These are phyloP conservation scores for Linderniella brevidens DNA, from an alignment of 257 asterid genomes.

Conservation along the genomic window DNA sequence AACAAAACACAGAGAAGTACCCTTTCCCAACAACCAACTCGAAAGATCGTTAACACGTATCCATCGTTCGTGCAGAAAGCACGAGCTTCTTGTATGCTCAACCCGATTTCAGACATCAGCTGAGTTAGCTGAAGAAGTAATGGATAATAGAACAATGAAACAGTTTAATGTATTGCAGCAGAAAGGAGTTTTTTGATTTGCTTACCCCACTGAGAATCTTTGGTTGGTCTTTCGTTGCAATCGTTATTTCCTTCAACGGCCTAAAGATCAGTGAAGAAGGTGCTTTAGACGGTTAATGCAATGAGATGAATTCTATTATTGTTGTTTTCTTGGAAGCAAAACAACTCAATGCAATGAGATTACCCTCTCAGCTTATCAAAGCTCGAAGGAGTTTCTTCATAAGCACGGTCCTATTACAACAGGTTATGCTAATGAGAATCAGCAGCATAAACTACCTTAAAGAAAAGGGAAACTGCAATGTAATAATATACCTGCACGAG, in stretches of 20 bases:
- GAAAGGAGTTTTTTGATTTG: too few species aligned
- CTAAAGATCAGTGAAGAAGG: conserved; percentile 24
- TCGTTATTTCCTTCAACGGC: conserved; percentile 60
- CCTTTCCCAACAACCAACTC: conserved; percentile 76
- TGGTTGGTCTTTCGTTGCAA: conserved; percentile 74
- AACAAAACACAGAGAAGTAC: too few species aligned
- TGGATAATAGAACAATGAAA: conserved; percentile 1
- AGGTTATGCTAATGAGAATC: too few species aligned
- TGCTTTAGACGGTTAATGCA: too few species aligned
- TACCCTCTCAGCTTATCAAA: too few species aligned
- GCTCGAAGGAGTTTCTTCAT: too few species aligned
- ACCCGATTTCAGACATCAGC: conserved; percentile 69
- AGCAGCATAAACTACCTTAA: too few species aligned
- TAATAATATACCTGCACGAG: conserved; percentile 52
- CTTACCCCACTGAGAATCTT: conserved; percentile 73
- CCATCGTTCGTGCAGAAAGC: conserved; percentile 89
- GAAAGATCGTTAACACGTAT: conserved; percentile 76
- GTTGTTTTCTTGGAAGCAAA: too few species aligned
- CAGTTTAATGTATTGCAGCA: not conserved
- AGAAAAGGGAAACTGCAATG: too few species aligned
- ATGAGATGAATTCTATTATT: too few species aligned
- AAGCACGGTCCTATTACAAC: too few species aligned
- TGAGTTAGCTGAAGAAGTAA: conserved; percentile 67
- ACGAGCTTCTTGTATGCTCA: conserved; percentile 98
- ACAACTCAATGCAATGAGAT: not conserved